phyloP scores from a whole-genome alignment of 2,329 filamentous ascomycete genomes.

The Fusarium sp. region DNA sequence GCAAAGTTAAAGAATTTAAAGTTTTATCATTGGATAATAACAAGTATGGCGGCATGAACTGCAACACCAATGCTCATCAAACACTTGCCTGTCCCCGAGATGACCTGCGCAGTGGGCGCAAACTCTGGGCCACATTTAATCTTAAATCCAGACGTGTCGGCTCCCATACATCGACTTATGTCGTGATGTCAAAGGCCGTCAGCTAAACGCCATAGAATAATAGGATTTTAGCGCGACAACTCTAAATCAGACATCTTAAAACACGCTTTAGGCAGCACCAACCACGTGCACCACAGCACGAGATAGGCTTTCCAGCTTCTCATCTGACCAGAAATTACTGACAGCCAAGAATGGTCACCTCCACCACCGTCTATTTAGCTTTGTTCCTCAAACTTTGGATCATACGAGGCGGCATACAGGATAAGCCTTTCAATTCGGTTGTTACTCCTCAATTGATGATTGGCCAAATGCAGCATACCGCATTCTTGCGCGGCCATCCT shows the following conservation, averaged over 20 bases:
- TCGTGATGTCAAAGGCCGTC: not conserved
- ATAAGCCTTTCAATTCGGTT: not conserved
- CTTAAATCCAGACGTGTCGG: fast-evolving
- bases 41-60: too few species aligned
- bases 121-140: not conserved
- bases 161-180: too few species aligned
- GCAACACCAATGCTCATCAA: too few species aligned
- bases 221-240: not conserved
- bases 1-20: too few species aligned
- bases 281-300: not conserved
- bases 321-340: not conserved
- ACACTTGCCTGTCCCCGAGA: too few species aligned
- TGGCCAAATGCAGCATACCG: not conserved
- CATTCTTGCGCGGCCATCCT: not conserved
- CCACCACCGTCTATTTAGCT: not conserved
- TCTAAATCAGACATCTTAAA: not conserved
- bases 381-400: not conserved
- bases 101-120: not conserved
- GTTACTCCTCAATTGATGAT: not conserved
- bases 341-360: not conserved
- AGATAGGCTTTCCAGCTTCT: not conserved
- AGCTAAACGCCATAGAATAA: not conserved
- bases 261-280: not conserved
- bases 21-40: too few species aligned
- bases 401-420: not conserved